phyloP scores from a whole-genome alignment of 768 basidiomycete species.

The Pleurotus tuber-regium region DNA sequence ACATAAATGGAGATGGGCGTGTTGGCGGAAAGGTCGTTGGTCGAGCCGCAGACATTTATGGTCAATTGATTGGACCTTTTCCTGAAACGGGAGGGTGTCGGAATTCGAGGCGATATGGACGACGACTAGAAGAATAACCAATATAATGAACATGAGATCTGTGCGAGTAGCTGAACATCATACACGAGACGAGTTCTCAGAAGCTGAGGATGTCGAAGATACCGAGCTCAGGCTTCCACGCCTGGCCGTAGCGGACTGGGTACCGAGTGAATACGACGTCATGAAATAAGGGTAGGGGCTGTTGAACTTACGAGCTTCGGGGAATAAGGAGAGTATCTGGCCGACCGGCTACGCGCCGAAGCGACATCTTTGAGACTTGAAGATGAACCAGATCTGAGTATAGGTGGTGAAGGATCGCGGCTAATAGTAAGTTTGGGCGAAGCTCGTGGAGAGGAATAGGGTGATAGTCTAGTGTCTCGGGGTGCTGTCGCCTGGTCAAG shows the following conservation, averaged over 20 bases:
- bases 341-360: slow-evolving; percentile 9
- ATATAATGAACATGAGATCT: slow-evolving; percentile 5
- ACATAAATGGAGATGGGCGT: slow-evolving; percentile 81
- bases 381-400: slow-evolving; percentile 31
- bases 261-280: slow-evolving; percentile 30
- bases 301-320: slow-evolving; percentile 24
- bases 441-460: slow-evolving; percentile 41
- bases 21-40: slow-evolving; percentile 53
- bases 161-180: slow-evolving; percentile 14
- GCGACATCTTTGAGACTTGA: slow-evolving; percentile 17
- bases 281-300: slow-evolving; percentile 43
- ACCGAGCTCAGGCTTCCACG: slow-evolving; percentile 48
- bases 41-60: slow-evolving; percentile 47
- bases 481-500: slow-evolving; percentile 49
- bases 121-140: slow-evolving; percentile 14
- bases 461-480: slow-evolving; percentile 28
- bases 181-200: slow-evolving; percentile 37
- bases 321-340: slow-evolving; percentile 53
- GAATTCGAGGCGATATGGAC: slow-evolving; percentile 40
- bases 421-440: slow-evolving; percentile 39
- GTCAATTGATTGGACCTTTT: slow-evolving; percentile 29
- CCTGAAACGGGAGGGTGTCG: slow-evolving; percentile 37
- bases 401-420: slow-evolving; percentile 43
- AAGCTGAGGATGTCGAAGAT: slow-evolving; percentile 36
- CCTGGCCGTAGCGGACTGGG: slow-evolving; percentile 19